Base-by-base conservation (phyloP, 192 early-diverging fungal species). In the Physocladia obscura region DNA sequence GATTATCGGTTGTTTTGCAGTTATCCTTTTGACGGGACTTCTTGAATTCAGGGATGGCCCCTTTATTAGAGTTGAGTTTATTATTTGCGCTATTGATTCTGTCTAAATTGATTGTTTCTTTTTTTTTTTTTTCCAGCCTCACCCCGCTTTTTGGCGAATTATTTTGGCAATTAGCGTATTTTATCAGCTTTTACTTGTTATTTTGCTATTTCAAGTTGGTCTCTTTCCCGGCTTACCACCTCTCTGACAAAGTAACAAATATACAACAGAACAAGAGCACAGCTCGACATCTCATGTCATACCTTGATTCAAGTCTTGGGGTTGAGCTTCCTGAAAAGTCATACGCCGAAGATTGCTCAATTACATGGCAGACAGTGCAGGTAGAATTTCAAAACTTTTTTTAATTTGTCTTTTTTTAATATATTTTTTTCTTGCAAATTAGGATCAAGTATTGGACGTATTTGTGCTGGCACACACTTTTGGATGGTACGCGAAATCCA, bases 31-130 rank as follows among this genome's bases (percentile, higher is more conserved):
- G 21, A 90, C 93, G 65, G 94, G 93, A 0, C 86, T 95, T 74
- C 78, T 96, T 4, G 87, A 94, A 74, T 96, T 98, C 75, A 83
- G 91, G 11, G 94, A 98, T 75, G 94, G 96, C 21, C 94, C 94
- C 6, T 94, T 98, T 67, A 84, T 98, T 40, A 80, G 94, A n/a
- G 70, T 72, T n/a, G 38, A n/a, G 49, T 22, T 26, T 47, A 21
- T 27, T 67, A 27, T 56, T 67, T 35, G n/a, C 27, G 1, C 13
- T 22, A 67, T 67, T 55, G 30, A 55, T 47, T 24, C 51, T 6
- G 17, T 35, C 31, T 58, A 26, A 34, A 27, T 67, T 1, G 29
- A 13, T 13, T 36, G 1, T 17, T 6, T 1, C 47, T n/a, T n/a
- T n/a, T n/a, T n/a, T n/a, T n/a, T n/a, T n/a, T n/a, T n/a, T n/a